phyloP scores from a whole-genome alignment of 2,329 filamentous ascomycete genomes.

The Ophiocordyceps camponoti-leonardi region DNA sequence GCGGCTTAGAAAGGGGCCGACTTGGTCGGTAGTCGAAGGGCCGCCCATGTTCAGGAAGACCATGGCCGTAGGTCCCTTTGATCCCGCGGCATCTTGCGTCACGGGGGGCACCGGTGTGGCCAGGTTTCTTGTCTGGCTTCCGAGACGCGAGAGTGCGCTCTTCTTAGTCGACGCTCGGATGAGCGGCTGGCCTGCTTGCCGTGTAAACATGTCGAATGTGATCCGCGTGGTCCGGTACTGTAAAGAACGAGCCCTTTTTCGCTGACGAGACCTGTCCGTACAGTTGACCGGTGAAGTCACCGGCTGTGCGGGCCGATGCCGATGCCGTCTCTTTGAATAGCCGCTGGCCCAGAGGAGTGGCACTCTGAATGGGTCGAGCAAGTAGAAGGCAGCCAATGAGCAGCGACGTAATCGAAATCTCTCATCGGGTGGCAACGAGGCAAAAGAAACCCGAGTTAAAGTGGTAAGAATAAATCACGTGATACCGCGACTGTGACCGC shows the following conservation, averaged over 20 bases:
- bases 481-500: background rate
- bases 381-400: background rate
- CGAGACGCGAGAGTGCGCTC: constrained; percentile 9
- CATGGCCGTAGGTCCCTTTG: constrained; percentile 82
- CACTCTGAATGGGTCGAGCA: background rate
- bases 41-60: constrained; percentile 99
- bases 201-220: constrained; percentile 10
- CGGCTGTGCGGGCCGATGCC: background rate
- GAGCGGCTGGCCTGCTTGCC: constrained; percentile 14
- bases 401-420: background rate
- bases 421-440: background rate
- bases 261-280: background rate
- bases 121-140: constrained; percentile 14
- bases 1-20: constrained; percentile 74
- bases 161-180: constrained; percentile 10
- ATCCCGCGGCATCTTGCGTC: constrained; percentile 54
- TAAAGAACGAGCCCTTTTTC: background rate
- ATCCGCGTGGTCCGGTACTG: background rate
- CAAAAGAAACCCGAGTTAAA: background rate
- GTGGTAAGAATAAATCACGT: background rate
- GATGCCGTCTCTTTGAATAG: background rate
- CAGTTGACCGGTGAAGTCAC: background rate
- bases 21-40: constrained; percentile 73
- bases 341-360: background rate
- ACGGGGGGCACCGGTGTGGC: constrained; percentile 48